A percentile compares a stretch with the other conserved stretches of the same genome.
Conservation (phyloP, 106 monocot genomes). For the Platanthera guangdongensis region DNA sequence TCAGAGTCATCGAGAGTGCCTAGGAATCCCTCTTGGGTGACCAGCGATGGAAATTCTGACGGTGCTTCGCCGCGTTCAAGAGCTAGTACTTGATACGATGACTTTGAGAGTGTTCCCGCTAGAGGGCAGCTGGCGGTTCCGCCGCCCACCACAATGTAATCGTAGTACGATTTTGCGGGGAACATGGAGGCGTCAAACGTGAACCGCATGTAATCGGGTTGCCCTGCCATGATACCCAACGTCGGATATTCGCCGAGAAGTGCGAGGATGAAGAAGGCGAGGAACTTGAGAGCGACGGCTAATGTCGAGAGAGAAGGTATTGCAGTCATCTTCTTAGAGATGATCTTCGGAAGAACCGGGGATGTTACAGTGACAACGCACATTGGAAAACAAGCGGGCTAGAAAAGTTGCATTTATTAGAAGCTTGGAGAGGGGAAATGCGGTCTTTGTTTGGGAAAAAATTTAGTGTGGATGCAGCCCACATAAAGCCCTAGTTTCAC, state of each 20-base stretch:
- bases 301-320: neutral
- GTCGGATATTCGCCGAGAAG: neutral
- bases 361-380: neutral
- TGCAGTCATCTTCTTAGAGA: constrained; percentile 12
- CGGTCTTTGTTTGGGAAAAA: too few species aligned
- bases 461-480: too few species aligned
- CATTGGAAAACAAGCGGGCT: too few species aligned
- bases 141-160: constrained; percentile 75
- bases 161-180: constrained; percentile 47
- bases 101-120: constrained; percentile 56
- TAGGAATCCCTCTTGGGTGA: constrained; percentile 48
- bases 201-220: constrained; percentile 34
- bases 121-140: constrained; percentile 78
- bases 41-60: constrained; percentile 45
- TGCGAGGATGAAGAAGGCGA: constrained; percentile 6
- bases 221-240: neutral
- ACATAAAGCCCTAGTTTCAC: too few species aligned
- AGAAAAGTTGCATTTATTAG: too few species aligned
- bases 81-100: constrained; percentile 36
- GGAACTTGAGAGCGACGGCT: neutral
- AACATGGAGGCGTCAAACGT: constrained; percentile 44
- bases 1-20: constrained; percentile 24
- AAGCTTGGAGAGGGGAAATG: too few species aligned
- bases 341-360: neutral
- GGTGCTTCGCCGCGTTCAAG: constrained; percentile 71